phyloP scores from a whole-genome alignment of 108 stramenopile genomes.

The Discostella pseudostelligera region DNA sequence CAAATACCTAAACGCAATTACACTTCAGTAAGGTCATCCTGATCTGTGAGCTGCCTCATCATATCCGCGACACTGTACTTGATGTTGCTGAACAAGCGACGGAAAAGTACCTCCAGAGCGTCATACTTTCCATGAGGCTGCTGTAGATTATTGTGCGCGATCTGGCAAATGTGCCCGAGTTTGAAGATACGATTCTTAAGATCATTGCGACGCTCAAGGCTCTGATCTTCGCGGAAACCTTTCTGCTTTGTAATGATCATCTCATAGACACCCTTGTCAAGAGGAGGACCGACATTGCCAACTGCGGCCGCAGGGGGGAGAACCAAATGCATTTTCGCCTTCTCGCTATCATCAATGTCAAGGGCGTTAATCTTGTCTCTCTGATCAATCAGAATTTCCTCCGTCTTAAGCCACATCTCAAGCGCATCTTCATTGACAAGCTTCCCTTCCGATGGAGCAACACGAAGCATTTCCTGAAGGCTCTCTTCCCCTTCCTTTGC shows the following conservation, averaged over 20 bases:
- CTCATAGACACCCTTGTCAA: slow-evolving; percentile 90
- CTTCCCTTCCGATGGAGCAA: slow-evolving; percentile 56
- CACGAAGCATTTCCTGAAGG: slow-evolving; percentile 77
- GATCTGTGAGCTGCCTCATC: slow-evolving; percentile 90
- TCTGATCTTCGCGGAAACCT: slow-evolving; percentile 80
- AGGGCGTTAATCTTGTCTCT: slow-evolving; percentile 61
- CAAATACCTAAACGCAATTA: slow-evolving; percentile 28
- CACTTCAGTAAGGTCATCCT: slow-evolving; percentile 81
- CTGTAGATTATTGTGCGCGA: slow-evolving; percentile 90
- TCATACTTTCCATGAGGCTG: slow-evolving; percentile 87
- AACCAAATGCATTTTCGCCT: slow-evolving; percentile 65
- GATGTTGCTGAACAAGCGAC: slow-evolving; percentile 86
- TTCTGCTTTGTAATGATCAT: slow-evolving; percentile 87
- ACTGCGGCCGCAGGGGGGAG: slow-evolving; percentile 53
- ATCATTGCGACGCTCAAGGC: slow-evolving; percentile 77
- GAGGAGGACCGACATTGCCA: slow-evolving; percentile 59
- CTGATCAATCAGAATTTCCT: slow-evolving; percentile 59
- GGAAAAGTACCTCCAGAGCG: slow-evolving; percentile 78
- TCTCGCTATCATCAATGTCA: slow-evolving; percentile 72
- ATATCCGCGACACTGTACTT: slow-evolving; percentile 90
- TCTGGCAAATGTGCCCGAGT: slow-evolving; percentile 82
- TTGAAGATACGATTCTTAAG: slow-evolving; percentile 86
- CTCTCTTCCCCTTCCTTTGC: slow-evolving; percentile 77
- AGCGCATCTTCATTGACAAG: slow-evolving; percentile 69
- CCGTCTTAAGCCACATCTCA: slow-evolving; percentile 79